Evolutionary conservation across 1,139 yeast genomes (phyloP), one percentile per base, ranked within the genome.

Genomic region (Suhomyces taliae): DNA sequence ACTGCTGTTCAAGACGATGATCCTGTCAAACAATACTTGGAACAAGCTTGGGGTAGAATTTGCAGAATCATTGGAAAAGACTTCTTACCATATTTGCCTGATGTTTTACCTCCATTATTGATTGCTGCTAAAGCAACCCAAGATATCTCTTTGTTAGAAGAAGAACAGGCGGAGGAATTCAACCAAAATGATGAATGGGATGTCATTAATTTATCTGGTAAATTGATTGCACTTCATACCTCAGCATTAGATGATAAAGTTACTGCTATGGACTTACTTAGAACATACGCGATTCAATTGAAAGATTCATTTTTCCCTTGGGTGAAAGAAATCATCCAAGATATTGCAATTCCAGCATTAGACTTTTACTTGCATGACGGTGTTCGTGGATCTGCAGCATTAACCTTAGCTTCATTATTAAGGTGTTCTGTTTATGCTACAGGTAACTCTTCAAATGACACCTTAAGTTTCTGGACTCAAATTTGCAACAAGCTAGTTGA

Each of bases 41-140:
- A 90, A 57, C 96, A 90, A 66, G 97, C 96, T 41, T 93, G 99
- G 99, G 91, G 95, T 46, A 82, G 99, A 61, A 78, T 93, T 44
- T 93, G 99, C 63, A 80, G 88, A 58, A 81, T 93, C 42, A 76
- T 91, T 48, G 96, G 97, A 27, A 79, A 78, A 50, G 96, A 90
- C 45, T 93, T 93, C 65, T 69, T 89, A 52, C 97, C 96, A n/a
- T 86, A 83, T 55, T 74, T 93, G 50, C 89, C 90, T 34, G 81
- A 83, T n/a, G 97, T 93, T 35, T 78, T 93, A 65, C 98, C 98
- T 19, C 93, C 97, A 11, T 72, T 93, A 50, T 67, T 93, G 49
- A 79, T 78, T 47, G 86, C 93, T 34, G 99, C 97, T 7, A 89
- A 85, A 61, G 91, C 95, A 14, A 81, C 90, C 32, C 97, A 93